Evolutionary conservation across 1,284 basidiomycete species (phyloP).

Genomic region (Microbotryomycetes sp.): DNA sequence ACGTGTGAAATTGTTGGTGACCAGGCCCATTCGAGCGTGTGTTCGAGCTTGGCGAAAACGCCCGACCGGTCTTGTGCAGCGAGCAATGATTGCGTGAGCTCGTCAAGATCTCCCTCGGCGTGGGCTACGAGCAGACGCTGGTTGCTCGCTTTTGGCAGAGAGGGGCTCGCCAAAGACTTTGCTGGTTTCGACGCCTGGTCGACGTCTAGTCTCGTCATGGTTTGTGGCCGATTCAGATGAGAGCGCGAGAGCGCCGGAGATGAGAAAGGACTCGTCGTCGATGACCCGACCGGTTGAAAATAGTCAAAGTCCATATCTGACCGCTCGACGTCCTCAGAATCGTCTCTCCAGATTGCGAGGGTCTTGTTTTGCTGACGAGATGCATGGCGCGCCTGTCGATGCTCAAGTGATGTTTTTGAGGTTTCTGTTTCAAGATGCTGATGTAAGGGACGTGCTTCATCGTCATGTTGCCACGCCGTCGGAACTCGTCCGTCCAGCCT

Average conservation of each 20-base stretch:
- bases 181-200: neutral
- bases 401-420: too few relatives aligned
- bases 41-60: neutral
- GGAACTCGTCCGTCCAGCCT: neutral
- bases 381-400: too few relatives aligned
- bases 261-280: neutral
- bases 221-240: too few relatives aligned
- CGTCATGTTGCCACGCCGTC: neutral
- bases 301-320: conserved; percentile 2
- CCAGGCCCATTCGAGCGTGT: conserved; percentile 2
- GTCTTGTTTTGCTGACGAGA: neutral
- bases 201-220: too few relatives aligned
- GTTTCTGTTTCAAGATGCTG: neutral
- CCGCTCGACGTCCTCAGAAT: neutral
- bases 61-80: neutral
- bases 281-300: neutral
- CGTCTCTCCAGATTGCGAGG: neutral
- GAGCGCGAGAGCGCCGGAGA: neutral
- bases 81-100: neutral
- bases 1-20: neutral
- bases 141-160: neutral
- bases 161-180: neutral
- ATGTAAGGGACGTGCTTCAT: neutral
- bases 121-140: neutral
- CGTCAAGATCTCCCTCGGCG: neutral